Evolutionary conservation across 371 early-diverging fungal genomes (phyloP).

Genomic region (Dentiscutata heterogama): DNA sequence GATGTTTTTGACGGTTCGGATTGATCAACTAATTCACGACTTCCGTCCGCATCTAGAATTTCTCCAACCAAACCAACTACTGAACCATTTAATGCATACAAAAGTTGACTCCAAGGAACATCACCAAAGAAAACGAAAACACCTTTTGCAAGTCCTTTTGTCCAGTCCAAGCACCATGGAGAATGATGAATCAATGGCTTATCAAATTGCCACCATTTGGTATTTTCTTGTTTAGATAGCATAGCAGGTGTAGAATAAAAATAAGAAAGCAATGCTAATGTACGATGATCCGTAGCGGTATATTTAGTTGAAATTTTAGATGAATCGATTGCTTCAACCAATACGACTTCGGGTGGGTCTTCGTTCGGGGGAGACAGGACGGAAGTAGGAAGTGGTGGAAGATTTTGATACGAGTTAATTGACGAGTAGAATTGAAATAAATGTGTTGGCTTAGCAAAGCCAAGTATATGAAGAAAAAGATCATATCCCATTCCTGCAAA

Average conservation of each 20-base stretch:
- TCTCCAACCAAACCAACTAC: conserved; percentile 78
- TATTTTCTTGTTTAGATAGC: conserved; percentile 20
- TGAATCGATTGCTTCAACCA: conserved; percentile 21
- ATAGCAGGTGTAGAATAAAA: conserved; percentile 37
- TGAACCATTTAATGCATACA: conserved; percentile 80
- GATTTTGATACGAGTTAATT: conserved; percentile 6
- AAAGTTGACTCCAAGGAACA: conserved; percentile 74
- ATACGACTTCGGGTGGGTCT: conserved; percentile 36
- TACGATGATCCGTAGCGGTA: conserved; percentile 61
- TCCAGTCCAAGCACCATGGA: conserved; percentile 74
- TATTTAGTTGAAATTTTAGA: conserved; percentile 29
- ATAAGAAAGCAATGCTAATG: conserved; percentile 59
- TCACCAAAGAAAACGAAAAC: conserved; percentile 69
- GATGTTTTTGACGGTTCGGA: not conserved
- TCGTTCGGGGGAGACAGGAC: not conserved
- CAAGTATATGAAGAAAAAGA: conserved; percentile 7
- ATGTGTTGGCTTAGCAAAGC: conserved; percentile 44
- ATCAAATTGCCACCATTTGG: conserved; percentile 67
- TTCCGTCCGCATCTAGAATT: not conserved
- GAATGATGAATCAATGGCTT: conserved; percentile 62
- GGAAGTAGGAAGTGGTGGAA: conserved; percentile 21
- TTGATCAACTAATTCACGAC: not conserved
- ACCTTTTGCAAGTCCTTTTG: conserved; percentile 59
- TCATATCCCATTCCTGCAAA: conserved; percentile 42
- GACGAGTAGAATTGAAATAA: conserved; percentile 42